These are phyloP conservation scores for Gnaphalium uliginosum DNA, from an alignment of 129 eudicot genomes.

Conservation along the genomic window DNA sequence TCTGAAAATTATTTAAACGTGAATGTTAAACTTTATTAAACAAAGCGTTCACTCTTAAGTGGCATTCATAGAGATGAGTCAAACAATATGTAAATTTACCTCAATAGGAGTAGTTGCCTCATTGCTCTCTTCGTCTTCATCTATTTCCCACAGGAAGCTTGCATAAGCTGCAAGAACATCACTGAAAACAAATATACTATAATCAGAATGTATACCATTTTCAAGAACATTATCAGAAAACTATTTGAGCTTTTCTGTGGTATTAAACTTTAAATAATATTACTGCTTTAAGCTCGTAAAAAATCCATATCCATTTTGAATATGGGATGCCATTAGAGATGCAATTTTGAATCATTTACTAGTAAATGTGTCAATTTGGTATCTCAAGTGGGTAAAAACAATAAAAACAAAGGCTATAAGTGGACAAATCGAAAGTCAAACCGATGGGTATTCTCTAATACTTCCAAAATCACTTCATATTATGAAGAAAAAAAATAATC, in stretches of 20 bases:
- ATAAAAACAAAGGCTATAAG: background rate
- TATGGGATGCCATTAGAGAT: background rate
- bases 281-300: background rate
- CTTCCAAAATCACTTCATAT: background rate
- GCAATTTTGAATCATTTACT: background rate
- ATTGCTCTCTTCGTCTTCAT: slow-evolving; percentile 44
- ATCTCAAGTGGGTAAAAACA: background rate
- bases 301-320: background rate
- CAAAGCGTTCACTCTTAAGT: background rate
- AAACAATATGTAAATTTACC: slow-evolving; percentile 27
- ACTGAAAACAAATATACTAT: slow-evolving; percentile 38
- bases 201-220: slow-evolving; percentile 11
- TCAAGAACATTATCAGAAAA: background rate
- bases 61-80: too few relatives aligned
- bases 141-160: slow-evolving; percentile 83
- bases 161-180: slow-evolving; percentile 84
- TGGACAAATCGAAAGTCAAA: background rate
- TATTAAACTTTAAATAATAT: background rate
- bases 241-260: background rate
- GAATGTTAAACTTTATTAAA: background rate
- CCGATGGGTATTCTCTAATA: background rate
- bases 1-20: background rate
- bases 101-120: slow-evolving; percentile 31
- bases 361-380: background rate
- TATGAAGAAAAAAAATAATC: background rate